A percentile compares a stretch with the other conserved stretches of the same genome.
Conservation (phyloP, 2,329 filamentous ascomycete species). For the Penicillium sp. region DNA sequence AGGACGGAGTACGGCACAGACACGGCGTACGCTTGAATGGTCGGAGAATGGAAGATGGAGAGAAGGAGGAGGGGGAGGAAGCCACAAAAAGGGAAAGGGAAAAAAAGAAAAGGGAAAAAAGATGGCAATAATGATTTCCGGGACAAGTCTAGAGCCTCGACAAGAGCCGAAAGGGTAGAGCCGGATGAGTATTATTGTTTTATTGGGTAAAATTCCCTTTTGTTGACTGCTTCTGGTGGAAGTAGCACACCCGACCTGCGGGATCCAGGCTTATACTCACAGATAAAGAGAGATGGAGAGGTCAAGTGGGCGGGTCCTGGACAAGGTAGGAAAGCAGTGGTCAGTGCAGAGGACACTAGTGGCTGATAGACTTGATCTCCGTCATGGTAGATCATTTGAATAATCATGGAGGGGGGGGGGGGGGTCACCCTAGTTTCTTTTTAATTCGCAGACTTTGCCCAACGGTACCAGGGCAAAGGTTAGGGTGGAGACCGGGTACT, state of each 20-base stretch:
- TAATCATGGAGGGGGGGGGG: neutral
- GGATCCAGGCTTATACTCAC: constrained; percentile 17
- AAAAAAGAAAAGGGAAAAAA: neutral
- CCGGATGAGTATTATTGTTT: neutral
- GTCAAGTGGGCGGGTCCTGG: constrained; percentile 12
- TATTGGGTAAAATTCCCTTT: neutral
- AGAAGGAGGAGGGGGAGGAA: constrained; percentile 12
- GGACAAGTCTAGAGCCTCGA: neutral
- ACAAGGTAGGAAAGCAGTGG: constrained; percentile 28
- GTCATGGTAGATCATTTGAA: constrained; percentile 36
- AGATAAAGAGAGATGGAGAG: constrained; percentile 15
- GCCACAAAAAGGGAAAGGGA: neutral
- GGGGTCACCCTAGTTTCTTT: no score
- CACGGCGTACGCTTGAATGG: neutral
- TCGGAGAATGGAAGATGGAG: neutral
- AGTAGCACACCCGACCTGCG: constrained; percentile 14
- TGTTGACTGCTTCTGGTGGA: neutral
- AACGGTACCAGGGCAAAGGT: constrained; percentile 13
- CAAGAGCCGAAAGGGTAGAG: neutral
- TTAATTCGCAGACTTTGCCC: constrained; percentile 8
- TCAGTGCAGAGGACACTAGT: constrained; percentile 38
- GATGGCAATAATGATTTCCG: neutral
- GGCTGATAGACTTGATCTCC: constrained; percentile 43
- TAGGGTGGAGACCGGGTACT: constrained; percentile 3
- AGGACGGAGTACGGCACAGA: neutral